These are phyloP conservation scores for Yamadazyma trypodendri DNA, from an alignment of 1,139 yeast species.

Conservation along the genomic window DNA sequence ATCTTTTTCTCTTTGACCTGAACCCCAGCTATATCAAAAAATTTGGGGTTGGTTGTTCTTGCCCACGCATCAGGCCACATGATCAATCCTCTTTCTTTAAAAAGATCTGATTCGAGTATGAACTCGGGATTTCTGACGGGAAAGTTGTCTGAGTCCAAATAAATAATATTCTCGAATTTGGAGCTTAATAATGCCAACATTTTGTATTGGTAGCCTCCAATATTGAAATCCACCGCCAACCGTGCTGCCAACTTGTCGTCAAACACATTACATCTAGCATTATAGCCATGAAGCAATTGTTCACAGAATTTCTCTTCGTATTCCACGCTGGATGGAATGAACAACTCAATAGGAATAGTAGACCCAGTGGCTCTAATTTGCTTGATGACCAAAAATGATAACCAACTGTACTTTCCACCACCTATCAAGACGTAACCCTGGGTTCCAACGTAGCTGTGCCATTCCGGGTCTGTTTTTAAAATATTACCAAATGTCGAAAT, in stretches of 20 bases:
- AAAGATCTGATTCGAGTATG: slow-evolving; percentile 42
- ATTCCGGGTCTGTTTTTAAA: slow-evolving; percentile 32
- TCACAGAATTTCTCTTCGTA: slow-evolving; percentile 56
- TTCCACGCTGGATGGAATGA: slow-evolving; percentile 52
- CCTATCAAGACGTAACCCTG: slow-evolving; percentile 45
- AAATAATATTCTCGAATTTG: slow-evolving; percentile 55
- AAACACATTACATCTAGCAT: slow-evolving; percentile 56
- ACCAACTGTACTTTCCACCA: slow-evolving; percentile 46
- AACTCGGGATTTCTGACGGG: slow-evolving; percentile 56
- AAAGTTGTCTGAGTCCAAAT: slow-evolving; percentile 68
- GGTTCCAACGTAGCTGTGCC: slow-evolving; percentile 36
- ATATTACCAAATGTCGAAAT: slow-evolving; percentile 40
- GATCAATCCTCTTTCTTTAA: slow-evolving; percentile 39
- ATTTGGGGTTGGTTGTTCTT: slow-evolving; percentile 48
- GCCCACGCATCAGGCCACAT: slow-evolving; percentile 57
- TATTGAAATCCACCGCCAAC: slow-evolving; percentile 28
- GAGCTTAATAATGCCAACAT: slow-evolving; percentile 60
- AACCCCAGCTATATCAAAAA: slow-evolving; percentile 41
- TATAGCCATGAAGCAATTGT: slow-evolving; percentile 44
- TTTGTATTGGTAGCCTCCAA: slow-evolving; percentile 63
- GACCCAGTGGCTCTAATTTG: slow-evolving; percentile 43
- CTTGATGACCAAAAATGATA: slow-evolving; percentile 41
- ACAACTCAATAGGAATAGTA: slow-evolving; percentile 42
- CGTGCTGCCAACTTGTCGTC: slow-evolving; percentile 27
- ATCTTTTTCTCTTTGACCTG: slow-evolving; percentile 39